Evolutionary conservation across 768 basidiomycete species (phyloP), one percentile per base, ranked within the genome.

Genomic region (Boletus barrowsii): DNA sequence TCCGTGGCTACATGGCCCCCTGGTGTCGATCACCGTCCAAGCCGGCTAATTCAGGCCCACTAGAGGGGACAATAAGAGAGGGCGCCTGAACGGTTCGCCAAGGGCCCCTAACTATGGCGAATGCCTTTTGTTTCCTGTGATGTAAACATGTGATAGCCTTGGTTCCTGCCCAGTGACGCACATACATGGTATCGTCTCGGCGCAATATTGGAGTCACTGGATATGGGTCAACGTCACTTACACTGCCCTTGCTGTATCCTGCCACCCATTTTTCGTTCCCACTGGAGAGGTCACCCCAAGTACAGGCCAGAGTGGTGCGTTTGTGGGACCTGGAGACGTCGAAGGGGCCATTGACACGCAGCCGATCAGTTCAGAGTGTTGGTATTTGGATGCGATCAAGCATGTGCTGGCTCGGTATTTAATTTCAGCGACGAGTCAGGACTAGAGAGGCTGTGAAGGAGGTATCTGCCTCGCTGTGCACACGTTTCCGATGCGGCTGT

Each of bases 401-500:
- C 41, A 30, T 57, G 54, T 36, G 14, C 13, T 22, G n/a, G 20
- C 43, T 65, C 61, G 62, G 62, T 53, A 57, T 66, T 64, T 57
- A 59, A 61, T 66, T 53, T 59, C 59, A 60, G 59, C 11, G 18
- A 46, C 5, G 40, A 24, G 26, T 26, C 26, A 26, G 26, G 26
- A 26, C 57, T 48, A 45, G 51, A 10, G 51, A 49, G 49, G 59
- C 59, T 47, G 53, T 59, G 52, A 59, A 43, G 5, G 35, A 11
- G 54, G 49, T 43, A 57, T 62, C 57, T 56, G 64, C 68, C 68
- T 69, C 63, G 69, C 54, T 60, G 62, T 39, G 49, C 37, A 58
- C 69, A 71, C 69, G 69, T 67, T 69, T 24, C 41, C 42, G 45
- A 47, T 52, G n/a, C n/a, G 9, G 56, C 49, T 63, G 62, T 59